These are phyloP conservation scores for Aspergillus tamarii DNA, from an alignment of 2,329 filamentous ascomycete species.

Conservation along the genomic window DNA sequence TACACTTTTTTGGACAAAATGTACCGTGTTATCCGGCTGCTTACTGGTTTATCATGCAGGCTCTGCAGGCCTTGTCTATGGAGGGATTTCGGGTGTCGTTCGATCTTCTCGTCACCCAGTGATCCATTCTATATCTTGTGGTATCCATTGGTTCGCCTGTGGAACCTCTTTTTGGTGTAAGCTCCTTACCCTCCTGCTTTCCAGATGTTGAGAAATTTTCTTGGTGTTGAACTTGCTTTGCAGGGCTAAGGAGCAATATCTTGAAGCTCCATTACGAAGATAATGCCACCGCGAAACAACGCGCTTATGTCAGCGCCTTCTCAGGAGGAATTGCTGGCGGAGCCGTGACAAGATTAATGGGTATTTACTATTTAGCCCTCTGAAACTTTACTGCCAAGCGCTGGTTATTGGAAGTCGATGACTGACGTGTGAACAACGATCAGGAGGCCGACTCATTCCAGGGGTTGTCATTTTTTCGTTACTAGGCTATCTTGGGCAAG, in stretches of 20 bases:
- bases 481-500: constrained; percentile 61
- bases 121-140: constrained; percentile 72
- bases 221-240: constrained; percentile 30
- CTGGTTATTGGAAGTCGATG: not conserved
- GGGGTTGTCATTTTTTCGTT: constrained; percentile 63
- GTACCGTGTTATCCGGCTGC: not conserved
- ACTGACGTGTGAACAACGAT: constrained; percentile 26
- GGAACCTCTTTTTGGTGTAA: constrained; percentile 77
- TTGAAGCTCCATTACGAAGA: constrained; percentile 55
- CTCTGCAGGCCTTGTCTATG: constrained; percentile 63
- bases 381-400: not conserved
- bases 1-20: not conserved
- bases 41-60: constrained; percentile 18
- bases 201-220: not conserved
- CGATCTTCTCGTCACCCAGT: constrained; percentile 67
- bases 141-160: constrained; percentile 79
- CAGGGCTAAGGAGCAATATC: constrained; percentile 47
- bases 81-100: constrained; percentile 72
- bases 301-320: constrained; percentile 67
- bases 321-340: constrained; percentile 71
- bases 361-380: constrained; percentile 43
- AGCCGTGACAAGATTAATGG: constrained; percentile 58
- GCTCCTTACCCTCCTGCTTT: constrained; percentile 30
- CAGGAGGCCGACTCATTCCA: constrained; percentile 62
- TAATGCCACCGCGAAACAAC: constrained; percentile 60